These are phyloP conservation scores for Tetrapisispora arboricola DNA, from an alignment of 805 yeast species.

Conservation along the genomic window DNA sequence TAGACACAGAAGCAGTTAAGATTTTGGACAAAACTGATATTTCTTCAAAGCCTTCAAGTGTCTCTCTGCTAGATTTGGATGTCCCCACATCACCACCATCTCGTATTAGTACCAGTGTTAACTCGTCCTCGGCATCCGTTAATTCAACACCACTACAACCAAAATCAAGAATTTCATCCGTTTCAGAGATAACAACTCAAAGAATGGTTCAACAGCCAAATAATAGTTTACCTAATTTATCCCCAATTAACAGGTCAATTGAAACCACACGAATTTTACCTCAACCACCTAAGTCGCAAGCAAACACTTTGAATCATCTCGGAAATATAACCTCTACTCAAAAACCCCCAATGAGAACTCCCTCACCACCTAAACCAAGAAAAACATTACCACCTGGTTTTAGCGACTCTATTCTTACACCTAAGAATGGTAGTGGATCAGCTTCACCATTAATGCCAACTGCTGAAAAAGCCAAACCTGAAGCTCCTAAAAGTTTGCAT, in stretches of 20 bases:
- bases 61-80: conserved; percentile 9
- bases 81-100: conserved; percentile 1
- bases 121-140: conserved; percentile 1
- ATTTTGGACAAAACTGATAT: neutral
- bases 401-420: conserved; percentile 26
- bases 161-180: neutral
- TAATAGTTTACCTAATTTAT: neutral
- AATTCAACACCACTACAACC: conserved; percentile 4
- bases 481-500: neutral
- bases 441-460: neutral
- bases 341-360: conserved; percentile 8
- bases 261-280: conserved; percentile 8
- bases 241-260: neutral
- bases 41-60: neutral
- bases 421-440: conserved; percentile 12
- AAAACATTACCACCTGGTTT: conserved; percentile 31
- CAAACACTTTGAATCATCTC: neutral
- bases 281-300: neutral
- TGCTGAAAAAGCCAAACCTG: neutral
- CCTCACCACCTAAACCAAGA: conserved; percentile 27
- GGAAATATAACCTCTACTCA: neutral
- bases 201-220: conserved; percentile 5
- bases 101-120: neutral
- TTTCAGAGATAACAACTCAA: conserved; percentile 2
- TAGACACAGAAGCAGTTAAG: neutral